Conservation (phyloP, 352 stramenopile genomes). For the Pythium sukuiense region DNA sequence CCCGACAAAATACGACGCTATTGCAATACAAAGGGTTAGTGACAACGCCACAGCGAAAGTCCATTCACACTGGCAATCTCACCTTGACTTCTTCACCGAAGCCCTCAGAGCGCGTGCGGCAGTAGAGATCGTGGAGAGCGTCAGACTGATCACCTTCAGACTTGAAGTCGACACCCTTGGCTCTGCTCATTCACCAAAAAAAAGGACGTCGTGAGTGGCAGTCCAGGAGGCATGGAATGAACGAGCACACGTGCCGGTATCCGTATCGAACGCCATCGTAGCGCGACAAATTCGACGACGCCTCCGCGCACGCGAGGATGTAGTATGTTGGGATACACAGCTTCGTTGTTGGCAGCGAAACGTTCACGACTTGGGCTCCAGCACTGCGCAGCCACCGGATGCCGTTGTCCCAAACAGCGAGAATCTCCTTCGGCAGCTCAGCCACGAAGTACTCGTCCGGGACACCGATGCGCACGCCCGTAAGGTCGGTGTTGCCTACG, state of each 20-base stretch:
- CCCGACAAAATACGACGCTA: constrained; percentile 89
- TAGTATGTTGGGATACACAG: constrained; percentile 96
- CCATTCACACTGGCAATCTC: background rate
- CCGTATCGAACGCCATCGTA: constrained; percentile 96
- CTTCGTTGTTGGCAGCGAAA: constrained; percentile 80
- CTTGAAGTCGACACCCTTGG: constrained; percentile 49
- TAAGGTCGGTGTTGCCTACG: constrained; percentile 43
- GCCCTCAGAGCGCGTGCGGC: constrained; percentile 81
- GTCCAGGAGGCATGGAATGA: background rate
- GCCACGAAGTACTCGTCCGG: constrained; percentile 94
- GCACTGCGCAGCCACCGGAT: constrained; percentile 68
- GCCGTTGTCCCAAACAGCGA: constrained; percentile 80
- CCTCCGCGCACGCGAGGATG: constrained; percentile 97
- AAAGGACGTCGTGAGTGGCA: background rate
- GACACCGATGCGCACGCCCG: constrained; percentile 89
- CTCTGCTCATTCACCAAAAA: constrained; percentile 27
- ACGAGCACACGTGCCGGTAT: constrained; percentile 43
- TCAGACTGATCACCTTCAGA: constrained; percentile 69
- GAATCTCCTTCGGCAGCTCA: constrained; percentile 87
- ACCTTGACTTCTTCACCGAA: constrained; percentile 93
- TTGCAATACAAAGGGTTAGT: background rate
- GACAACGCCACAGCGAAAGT: background rate
- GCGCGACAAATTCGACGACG: constrained; percentile 96
- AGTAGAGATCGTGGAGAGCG: constrained; percentile 85
- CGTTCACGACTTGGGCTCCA: constrained; percentile 70